A percentile compares a stretch with the other conserved stretches of the same genome.
phyloP scores from a whole-genome alignment of 345 rosid species.

The Rubroshorea leprosula region DNA sequence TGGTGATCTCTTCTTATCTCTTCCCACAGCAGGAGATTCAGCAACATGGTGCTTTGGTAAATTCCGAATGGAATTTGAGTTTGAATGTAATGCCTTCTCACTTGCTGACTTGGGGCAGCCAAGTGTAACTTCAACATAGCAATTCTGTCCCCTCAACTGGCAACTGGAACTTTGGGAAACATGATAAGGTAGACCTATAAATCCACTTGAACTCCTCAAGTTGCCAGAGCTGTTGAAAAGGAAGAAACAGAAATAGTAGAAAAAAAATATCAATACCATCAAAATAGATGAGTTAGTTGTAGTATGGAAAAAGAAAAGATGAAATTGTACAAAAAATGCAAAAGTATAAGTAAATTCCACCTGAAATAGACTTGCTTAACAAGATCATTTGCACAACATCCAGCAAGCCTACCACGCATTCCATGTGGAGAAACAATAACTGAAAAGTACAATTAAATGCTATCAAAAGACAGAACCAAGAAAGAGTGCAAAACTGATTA shows the following conservation, averaged over 20 bases:
- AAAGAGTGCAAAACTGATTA: constrained; percentile 3
- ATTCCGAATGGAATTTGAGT: constrained; percentile 34
- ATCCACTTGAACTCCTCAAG: constrained; percentile 50
- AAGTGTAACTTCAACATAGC: constrained; percentile 79
- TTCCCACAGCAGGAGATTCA: constrained; percentile 54
- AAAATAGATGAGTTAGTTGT: neutral
- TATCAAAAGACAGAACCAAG: constrained; percentile 20
- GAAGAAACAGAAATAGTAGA: constrained; percentile 5
- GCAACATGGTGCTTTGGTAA: constrained; percentile 49
- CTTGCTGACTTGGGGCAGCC: constrained; percentile 55
- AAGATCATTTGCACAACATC: constrained; percentile 86
- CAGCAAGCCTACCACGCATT: constrained; percentile 86
- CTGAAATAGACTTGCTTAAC: constrained; percentile 88
- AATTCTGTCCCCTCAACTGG: constrained; percentile 57
- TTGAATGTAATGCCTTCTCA: constrained; percentile 38
- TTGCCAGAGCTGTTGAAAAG: constrained; percentile 51
- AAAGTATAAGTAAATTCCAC: constrained; percentile 27
- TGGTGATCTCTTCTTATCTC: constrained; percentile 45
- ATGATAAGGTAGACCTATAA: constrained; percentile 60
- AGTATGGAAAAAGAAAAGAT: neutral
- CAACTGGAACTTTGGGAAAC: constrained; percentile 55
- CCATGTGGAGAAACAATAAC: constrained; percentile 98
- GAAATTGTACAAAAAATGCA: neutral
- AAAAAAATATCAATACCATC: neutral
- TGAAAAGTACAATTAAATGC: constrained; percentile 33